phyloP scores from a whole-genome alignment of 345 rosid species.

The Camelina laxa region DNA sequence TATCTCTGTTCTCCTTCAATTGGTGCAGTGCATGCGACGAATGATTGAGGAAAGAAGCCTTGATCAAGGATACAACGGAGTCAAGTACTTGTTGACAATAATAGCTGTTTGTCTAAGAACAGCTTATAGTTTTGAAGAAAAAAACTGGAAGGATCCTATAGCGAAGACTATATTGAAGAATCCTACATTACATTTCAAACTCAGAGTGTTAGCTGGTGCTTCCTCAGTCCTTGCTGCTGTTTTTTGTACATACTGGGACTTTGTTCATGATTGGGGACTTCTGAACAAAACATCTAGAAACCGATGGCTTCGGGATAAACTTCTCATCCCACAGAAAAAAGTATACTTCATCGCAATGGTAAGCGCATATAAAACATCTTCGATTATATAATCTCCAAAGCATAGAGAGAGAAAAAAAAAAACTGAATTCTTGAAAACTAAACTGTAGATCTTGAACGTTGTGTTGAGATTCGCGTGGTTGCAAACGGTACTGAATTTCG shows the following conservation, averaged over 20 bases:
- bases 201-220: slow-evolving; percentile 51
- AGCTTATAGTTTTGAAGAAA: slow-evolving; percentile 31
- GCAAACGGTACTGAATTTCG: slow-evolving; percentile 57
- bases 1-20: background rate
- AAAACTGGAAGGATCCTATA: slow-evolving; percentile 5
- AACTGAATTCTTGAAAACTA: background rate
- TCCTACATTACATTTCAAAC: background rate
- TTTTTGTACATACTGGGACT: slow-evolving; percentile 62
- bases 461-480: slow-evolving; percentile 67
- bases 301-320: slow-evolving; percentile 64
- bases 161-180: background rate
- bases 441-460: slow-evolving; percentile 53
- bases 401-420: background rate
- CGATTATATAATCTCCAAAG: background rate
- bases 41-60: slow-evolving; percentile 59
- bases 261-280: slow-evolving; percentile 75
- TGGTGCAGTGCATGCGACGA: slow-evolving; percentile 60
- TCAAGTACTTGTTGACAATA: slow-evolving; percentile 62
- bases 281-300: slow-evolving; percentile 59
- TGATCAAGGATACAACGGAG: slow-evolving; percentile 51
- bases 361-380: slow-evolving; percentile 1
- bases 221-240: slow-evolving; percentile 55
- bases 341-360: slow-evolving; percentile 74
- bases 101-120: slow-evolving; percentile 59
- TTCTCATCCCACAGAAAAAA: slow-evolving; percentile 56